A percentile compares a stretch with the other conserved stretches of the same genome.
phyloP scores from a whole-genome alignment of 805 yeast genomes.

The Henningerozyma blattae region DNA sequence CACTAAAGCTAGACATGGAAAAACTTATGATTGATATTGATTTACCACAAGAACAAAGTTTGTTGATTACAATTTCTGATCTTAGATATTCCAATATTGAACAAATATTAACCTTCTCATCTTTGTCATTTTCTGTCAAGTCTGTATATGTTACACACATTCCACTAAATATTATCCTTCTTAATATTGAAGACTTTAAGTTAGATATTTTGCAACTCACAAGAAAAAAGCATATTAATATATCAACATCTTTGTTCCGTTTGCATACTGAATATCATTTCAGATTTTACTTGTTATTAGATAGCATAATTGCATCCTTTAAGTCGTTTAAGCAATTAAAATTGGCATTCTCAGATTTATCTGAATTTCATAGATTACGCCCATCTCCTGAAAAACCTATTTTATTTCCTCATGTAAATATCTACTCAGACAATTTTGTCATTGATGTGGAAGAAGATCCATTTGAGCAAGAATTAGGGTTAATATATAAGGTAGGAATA shows the following conservation, averaged over 20 bases:
- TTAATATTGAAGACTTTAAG: slow-evolving; percentile 8
- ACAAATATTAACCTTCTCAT: slow-evolving; percentile 3
- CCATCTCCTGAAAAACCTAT: slow-evolving; percentile 20
- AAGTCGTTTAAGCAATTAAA: slow-evolving; percentile 36
- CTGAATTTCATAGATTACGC: slow-evolving; percentile 11
- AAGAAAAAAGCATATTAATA: slow-evolving; percentile 1
- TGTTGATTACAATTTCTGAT: slow-evolving; percentile 9
- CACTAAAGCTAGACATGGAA: slow-evolving; percentile 3
- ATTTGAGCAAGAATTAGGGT: slow-evolving; percentile 48
- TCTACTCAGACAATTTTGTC: slow-evolving; percentile 31
- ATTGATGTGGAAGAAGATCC: slow-evolving; percentile 51
- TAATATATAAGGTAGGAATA: slow-evolving; percentile 44
- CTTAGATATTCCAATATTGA: slow-evolving; percentile 3
- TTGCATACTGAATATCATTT: slow-evolving; percentile 25
- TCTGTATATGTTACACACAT: slow-evolving; percentile 19
- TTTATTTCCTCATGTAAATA: slow-evolving; percentile 30
- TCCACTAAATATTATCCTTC: slow-evolving; percentile 12
- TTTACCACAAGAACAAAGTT: slow-evolving; percentile 17
- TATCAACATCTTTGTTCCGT: slow-evolving; percentile 12
- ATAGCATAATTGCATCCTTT: slow-evolving; percentile 35
- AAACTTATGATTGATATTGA: slow-evolving; percentile 14
- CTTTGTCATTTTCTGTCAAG: slow-evolving; percentile 11
- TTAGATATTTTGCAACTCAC: slow-evolving; percentile 4
- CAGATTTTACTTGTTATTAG: slow-evolving; percentile 37
- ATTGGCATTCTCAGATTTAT: slow-evolving; percentile 30